Evolutionary conservation across 169 alveolate species (phyloP).

Genomic region (Plasmodium sp.): DNA sequence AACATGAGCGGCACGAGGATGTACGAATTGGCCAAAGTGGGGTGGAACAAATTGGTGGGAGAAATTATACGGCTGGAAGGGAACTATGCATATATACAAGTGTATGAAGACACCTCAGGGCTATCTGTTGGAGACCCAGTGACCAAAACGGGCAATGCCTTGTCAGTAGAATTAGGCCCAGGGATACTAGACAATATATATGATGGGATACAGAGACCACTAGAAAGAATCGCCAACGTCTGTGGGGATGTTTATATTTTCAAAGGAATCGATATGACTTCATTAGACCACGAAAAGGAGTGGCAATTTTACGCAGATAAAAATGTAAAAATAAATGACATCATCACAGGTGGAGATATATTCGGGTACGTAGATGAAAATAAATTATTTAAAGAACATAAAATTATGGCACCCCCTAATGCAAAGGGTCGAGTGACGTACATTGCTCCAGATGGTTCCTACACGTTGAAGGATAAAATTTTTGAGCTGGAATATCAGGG

Average conservation of each 20-base stretch:
- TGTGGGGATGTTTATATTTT: slow-evolving; percentile 94
- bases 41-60: slow-evolving; percentile 97
- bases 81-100: slow-evolving; percentile 98
- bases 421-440: slow-evolving; percentile 95
- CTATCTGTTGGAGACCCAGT: slow-evolving; percentile 99
- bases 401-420: slow-evolving; percentile 97
- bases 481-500: slow-evolving; percentile 93
- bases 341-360: slow-evolving; percentile 98
- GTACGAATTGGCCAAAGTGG: slow-evolving; percentile 98
- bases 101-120: slow-evolving; percentile 99
- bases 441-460: slow-evolving; percentile 95
- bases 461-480: slow-evolving; percentile 90
- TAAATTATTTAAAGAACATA: slow-evolving; percentile 94
- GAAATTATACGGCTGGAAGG: slow-evolving; percentile 98
- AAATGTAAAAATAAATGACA: slow-evolving; percentile 91
- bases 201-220: slow-evolving; percentile 99
- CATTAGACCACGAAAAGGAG: slow-evolving; percentile 92
- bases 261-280: slow-evolving; percentile 96
- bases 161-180: slow-evolving; percentile 98
- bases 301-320: slow-evolving; percentile 95
- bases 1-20: slow-evolving; percentile 99
- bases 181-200: slow-evolving; percentile 96
- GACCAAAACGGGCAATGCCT: slow-evolving; percentile 96
- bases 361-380: slow-evolving; percentile 96
- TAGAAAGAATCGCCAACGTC: slow-evolving; percentile 93